Percentiles rank a stretch among this genome's conserved stretches.
phyloP scores from a whole-genome alignment of 2,329 filamentous ascomycete genomes.

The Calonectria pseudoreteaudii region DNA sequence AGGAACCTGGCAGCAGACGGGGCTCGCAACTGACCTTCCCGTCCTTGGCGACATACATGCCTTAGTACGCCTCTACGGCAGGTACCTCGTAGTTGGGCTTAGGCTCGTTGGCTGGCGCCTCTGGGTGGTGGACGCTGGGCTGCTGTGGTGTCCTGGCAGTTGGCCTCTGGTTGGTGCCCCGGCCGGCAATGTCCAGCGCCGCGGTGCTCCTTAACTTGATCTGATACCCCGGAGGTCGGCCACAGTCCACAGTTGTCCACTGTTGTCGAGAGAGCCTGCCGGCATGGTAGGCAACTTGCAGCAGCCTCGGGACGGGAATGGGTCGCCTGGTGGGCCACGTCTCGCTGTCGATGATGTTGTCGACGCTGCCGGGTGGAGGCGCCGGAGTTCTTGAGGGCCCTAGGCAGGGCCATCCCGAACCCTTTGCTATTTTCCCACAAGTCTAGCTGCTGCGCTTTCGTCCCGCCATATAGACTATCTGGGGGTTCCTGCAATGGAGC shows the following conservation, averaged over 20 bases:
- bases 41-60: slow-evolving; percentile 28
- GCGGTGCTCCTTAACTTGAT: slow-evolving; percentile 24
- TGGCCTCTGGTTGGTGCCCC: slow-evolving; percentile 15
- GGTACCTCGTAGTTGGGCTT: slow-evolving; percentile 30
- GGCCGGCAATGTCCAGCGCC: slow-evolving; percentile 39
- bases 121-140: slow-evolving; percentile 28
- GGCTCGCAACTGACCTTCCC: slow-evolving; percentile 17
- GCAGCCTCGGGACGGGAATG: slow-evolving; percentile 24
- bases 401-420: slow-evolving; percentile 5
- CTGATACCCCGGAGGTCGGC: slow-evolving; percentile 22
- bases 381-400: background rate
- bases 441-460: background rate
- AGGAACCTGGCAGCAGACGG: slow-evolving; percentile 10
- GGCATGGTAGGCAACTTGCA: slow-evolving; percentile 20
- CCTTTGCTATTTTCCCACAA: background rate
- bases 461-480: slow-evolving; percentile 3
- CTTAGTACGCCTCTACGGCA: slow-evolving; percentile 25
- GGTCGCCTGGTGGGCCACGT: slow-evolving; percentile 16
- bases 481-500: slow-evolving; percentile 4
- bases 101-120: slow-evolving; percentile 29
- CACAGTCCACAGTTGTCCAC: background rate
- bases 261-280: slow-evolving; percentile 18
- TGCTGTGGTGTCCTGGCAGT: slow-evolving; percentile 26
- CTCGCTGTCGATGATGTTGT: slow-evolving; percentile 19
- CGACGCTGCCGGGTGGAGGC: slow-evolving; percentile 9